Percentiles rank a stretch among this genome's conserved stretches.
phyloP scores from a whole-genome alignment of 2,329 filamentous ascomycete genomes.

The Dothideomycetes sp. region DNA sequence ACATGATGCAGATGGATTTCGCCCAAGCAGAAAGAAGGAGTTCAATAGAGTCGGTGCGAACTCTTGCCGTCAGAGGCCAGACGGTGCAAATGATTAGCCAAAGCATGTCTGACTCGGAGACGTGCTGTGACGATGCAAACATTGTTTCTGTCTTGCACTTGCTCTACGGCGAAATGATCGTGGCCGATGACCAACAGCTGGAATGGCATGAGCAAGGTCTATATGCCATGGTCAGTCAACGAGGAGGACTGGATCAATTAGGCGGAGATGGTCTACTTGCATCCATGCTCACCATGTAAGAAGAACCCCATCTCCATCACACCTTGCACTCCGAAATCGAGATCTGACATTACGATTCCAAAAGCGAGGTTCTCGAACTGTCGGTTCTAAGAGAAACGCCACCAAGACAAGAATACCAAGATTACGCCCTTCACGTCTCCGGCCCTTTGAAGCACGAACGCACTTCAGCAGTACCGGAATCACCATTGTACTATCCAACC shows the following conservation, averaged over 20 bases:
- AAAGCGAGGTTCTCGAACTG: slow-evolving; percentile 5
- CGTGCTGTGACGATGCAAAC: slow-evolving; percentile 22
- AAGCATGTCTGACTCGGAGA: slow-evolving; percentile 20
- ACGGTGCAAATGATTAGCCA: slow-evolving; percentile 20
- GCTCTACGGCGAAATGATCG: slow-evolving; percentile 24
- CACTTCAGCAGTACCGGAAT: slow-evolving; percentile 1
- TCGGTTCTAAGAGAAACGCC: slow-evolving; percentile 2
- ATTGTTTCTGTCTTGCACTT: slow-evolving; percentile 26
- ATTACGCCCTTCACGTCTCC: slow-evolving; percentile 3
- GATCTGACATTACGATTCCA: slow-evolving; percentile 1
- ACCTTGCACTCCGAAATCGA: too few relatives aligned
- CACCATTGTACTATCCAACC: slow-evolving; percentile 6
- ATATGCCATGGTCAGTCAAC: slow-evolving; percentile 20
- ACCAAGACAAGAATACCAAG: slow-evolving; percentile 5
- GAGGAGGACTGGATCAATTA: slow-evolving; percentile 24
- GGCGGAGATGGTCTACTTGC: slow-evolving; percentile 18
- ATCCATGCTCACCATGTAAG: slow-evolving; percentile 11
- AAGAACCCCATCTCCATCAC: not conserved
- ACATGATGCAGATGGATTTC: slow-evolving; percentile 23
- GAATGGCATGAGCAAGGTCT: slow-evolving; percentile 23
- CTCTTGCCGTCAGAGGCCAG: slow-evolving; percentile 9
- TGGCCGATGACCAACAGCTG: slow-evolving; percentile 20
- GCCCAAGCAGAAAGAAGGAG: not conserved
- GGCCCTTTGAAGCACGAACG: not conserved
- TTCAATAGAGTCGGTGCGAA: slow-evolving; percentile 9